phyloP scores from a whole-genome alignment of 345 rosid species.

The Microthlaspi erraticum region DNA sequence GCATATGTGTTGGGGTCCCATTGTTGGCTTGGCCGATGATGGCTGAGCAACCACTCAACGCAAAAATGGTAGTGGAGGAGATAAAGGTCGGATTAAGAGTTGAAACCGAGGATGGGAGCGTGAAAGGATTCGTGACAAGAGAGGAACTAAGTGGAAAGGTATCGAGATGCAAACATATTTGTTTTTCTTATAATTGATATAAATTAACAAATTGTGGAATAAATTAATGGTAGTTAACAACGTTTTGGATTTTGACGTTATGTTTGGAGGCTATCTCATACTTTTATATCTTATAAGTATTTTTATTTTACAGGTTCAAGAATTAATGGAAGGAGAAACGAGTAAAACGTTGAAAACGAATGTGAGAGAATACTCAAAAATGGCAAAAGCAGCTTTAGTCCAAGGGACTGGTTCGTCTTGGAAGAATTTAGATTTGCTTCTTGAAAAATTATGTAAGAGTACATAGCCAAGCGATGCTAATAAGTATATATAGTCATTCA shows the following conservation, averaged over 20 bases:
- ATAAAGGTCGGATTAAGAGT: conserved; percentile 61
- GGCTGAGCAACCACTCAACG: conserved; percentile 78
- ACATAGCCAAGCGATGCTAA: conserved; percentile 17
- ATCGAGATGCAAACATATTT: background rate
- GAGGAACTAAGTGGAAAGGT: conserved; percentile 53
- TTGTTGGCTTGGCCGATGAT: conserved; percentile 79
- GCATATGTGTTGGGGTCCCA: conserved; percentile 75
- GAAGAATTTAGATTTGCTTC: conserved; percentile 52
- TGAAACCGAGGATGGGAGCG: conserved; percentile 51
- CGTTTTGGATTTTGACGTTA: background rate
- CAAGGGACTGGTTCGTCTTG: conserved; percentile 65
- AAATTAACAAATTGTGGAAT: no score
- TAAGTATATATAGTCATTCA: background rate
- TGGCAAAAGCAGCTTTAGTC: conserved; percentile 60
- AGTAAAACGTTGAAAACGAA: conserved; percentile 53
- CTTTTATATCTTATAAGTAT: background rate
- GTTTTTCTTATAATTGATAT: no score
- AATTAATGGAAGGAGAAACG: conserved; percentile 68
- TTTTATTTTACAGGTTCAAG: conserved; percentile 16
- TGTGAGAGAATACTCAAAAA: conserved; percentile 48
- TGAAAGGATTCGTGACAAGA: conserved; percentile 54
- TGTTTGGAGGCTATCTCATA: background rate
- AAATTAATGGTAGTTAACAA: no score
- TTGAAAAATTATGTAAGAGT: conserved; percentile 44
- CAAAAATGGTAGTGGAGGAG: conserved; percentile 70